These are phyloP conservation scores for Lactarius sanguifluus DNA, from an alignment of 768 basidiomycete species.

Conservation along the genomic window DNA sequence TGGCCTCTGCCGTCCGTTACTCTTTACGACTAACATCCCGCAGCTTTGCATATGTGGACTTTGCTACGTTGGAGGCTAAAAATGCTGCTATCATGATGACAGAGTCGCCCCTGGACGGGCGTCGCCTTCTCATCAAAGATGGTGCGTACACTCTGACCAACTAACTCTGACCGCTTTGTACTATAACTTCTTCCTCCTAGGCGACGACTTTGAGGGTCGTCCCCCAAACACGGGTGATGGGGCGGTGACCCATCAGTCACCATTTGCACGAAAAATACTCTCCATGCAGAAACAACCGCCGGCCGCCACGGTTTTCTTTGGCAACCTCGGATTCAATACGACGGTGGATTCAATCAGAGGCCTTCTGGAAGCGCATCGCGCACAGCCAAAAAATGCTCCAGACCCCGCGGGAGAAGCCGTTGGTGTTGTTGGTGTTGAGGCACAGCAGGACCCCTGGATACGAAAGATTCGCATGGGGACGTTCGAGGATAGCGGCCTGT, in stretches of 20 bases:
- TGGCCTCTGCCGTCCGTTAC: conserved; percentile 14
- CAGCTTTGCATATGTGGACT: conserved; percentile 97
- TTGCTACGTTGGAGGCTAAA: conserved; percentile 75
- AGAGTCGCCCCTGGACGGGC: conserved; percentile 79
- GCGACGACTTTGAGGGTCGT: conserved; percentile 70
- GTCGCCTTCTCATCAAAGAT: conserved; percentile 91
- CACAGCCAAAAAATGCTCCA: conserved; percentile 35
- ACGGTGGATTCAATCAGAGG: conserved; percentile 74
- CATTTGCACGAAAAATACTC: conserved; percentile 77
- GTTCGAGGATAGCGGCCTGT: conserved; percentile 92
- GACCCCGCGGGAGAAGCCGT: conserved; percentile 14
- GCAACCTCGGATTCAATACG: conserved; percentile 90
- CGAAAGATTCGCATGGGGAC: conserved; percentile 90
- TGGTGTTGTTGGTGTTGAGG: conserved; percentile 25
- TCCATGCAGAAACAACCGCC: conserved; percentile 77
- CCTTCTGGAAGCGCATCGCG: conserved; percentile 69
- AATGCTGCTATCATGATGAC: conserved; percentile 72
- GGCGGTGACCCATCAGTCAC: conserved; percentile 46
- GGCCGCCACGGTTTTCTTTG: conserved; percentile 85
- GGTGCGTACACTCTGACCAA: conserved; percentile 46
- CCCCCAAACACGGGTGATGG: conserved; percentile 46
- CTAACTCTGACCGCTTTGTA: background rate
- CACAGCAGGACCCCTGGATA: conserved; percentile 52
- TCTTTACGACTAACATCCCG: background rate
- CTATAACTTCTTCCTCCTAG: conserved; percentile 39